phyloP scores from a whole-genome alignment of 2,329 filamentous ascomycete species.

The Apiospora malaysiana region DNA sequence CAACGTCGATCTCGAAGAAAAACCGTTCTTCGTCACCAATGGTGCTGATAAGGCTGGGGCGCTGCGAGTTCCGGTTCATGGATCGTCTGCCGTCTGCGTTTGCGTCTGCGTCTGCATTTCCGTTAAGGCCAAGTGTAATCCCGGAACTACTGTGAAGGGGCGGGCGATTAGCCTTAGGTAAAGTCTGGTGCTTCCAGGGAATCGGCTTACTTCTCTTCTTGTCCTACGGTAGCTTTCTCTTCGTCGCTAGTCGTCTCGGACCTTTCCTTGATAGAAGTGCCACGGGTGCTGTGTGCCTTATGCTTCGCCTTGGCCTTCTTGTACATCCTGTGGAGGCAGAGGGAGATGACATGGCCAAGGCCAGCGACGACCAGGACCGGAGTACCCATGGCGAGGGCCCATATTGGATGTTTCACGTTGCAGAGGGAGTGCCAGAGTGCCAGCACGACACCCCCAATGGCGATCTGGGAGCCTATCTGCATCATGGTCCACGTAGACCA shows the following conservation, averaged over 20 bases:
- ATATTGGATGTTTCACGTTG: constrained; percentile 57
- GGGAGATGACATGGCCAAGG: constrained; percentile 52
- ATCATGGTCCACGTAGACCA: constrained; percentile 68
- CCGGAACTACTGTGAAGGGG: constrained; percentile 21
- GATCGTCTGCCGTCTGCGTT: neutral
- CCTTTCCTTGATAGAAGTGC: constrained; percentile 22
- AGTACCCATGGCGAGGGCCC: constrained; percentile 65
- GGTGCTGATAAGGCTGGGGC: constrained; percentile 12
- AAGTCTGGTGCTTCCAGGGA: too few species aligned
- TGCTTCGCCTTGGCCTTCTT: constrained; percentile 30
- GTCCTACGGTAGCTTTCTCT: neutral
- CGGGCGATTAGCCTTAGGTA: neutral
- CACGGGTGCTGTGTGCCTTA: neutral
- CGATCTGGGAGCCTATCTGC: constrained; percentile 63
- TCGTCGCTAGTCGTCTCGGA: neutral
- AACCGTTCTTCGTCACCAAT: constrained; percentile 5
- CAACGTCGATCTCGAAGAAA: constrained; percentile 27
- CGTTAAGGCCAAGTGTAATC: neutral
- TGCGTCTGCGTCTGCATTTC: neutral
- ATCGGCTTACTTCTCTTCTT: neutral
- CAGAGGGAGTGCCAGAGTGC: constrained; percentile 56
- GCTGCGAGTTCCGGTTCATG: constrained; percentile 11
- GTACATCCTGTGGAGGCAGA: constrained; percentile 31
- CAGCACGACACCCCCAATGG: constrained; percentile 61
- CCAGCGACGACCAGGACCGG: constrained; percentile 65